phyloP scores from a whole-genome alignment of 106 monocot genomes.

The Dendrobium huoshanense region DNA sequence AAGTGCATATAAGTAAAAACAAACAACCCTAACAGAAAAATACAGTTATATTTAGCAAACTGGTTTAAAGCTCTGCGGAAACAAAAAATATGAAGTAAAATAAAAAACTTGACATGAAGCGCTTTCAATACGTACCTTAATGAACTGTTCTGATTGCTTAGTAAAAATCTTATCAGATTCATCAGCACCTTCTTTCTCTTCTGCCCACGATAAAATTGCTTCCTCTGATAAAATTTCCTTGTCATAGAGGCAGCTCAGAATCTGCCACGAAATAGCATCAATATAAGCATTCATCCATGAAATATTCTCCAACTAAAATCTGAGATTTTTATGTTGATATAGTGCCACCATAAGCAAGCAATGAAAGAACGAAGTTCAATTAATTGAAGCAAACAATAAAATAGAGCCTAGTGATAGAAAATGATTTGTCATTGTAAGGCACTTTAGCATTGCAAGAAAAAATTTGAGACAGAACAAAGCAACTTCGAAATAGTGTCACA shows the following conservation, averaged over 20 bases:
- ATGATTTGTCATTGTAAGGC: background rate
- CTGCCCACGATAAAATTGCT: slow-evolving; percentile 80
- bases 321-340: background rate
- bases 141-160: slow-evolving; percentile 66
- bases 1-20: background rate
- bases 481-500: background rate
- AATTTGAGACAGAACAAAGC: background rate
- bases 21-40: background rate
- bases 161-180: slow-evolving; percentile 83
- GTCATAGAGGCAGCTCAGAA: slow-evolving; percentile 62
- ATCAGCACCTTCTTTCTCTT: slow-evolving; percentile 83
- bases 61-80: background rate
- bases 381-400: background rate
- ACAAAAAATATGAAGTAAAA: background rate
- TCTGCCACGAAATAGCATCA: slow-evolving; percentile 22
- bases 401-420: background rate
- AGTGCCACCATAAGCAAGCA: background rate
- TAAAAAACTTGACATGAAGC: background rate
- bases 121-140: slow-evolving; percentile 44
- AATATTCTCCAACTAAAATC: background rate
- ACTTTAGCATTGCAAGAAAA: too few relatives aligned
- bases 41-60: background rate
- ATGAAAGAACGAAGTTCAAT: background rate
- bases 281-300: background rate
- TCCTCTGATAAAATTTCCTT: slow-evolving; percentile 69